Base-by-base conservation (phyloP, 202 grass and related monocot genomes). In the Panicum virgatum region DNA sequence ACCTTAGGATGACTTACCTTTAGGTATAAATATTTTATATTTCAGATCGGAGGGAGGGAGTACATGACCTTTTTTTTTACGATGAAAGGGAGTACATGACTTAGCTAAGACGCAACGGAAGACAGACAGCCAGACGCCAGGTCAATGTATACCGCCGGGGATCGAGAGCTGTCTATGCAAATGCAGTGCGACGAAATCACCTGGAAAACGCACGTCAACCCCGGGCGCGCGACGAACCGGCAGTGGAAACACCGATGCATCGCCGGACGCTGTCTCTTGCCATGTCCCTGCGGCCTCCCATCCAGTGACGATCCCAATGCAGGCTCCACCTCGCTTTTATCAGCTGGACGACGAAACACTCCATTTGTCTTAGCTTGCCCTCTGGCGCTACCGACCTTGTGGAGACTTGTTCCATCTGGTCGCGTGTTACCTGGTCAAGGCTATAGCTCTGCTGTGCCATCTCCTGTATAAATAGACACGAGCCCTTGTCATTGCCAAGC, bases 241-340 rank as follows among this genome's bases (percentile, higher is more conserved):
- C 54, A 25, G 22, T 9, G 54, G 54, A 58, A 58, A 58, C 54
- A 58, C 54, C 54, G 10, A 57, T 57, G 53, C 11, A n/a, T 19
- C 50, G 51, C 54, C 22, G 26, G 9, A 26, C 54, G 54, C 26
- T 58, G 54, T 58, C 54, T 58, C 54, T 26, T 26, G n/a, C 54
- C 32, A 5, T 36, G 15, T 15, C 22, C 12, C 25, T 6, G 26
- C 39, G 3, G 15, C 2, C 18, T 51, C 9, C 1, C 11, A 9
- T 42, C 64, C 20, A 69, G 3, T 45, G 73, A 76, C 19, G 37
- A 76, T 61, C 38, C 54, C 73, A 76, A 61, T 7, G 73, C 73
- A 42, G 29, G 2, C 13, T 16, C 5, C n/a, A 1, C 36, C 29
- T 74, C 72, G 66, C 13, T 60, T 40, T 44, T 58, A 40, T 61